phyloP scores from a whole-genome alignment of 163 green algal genomes.

The Scenedesmus sp. region DNA sequence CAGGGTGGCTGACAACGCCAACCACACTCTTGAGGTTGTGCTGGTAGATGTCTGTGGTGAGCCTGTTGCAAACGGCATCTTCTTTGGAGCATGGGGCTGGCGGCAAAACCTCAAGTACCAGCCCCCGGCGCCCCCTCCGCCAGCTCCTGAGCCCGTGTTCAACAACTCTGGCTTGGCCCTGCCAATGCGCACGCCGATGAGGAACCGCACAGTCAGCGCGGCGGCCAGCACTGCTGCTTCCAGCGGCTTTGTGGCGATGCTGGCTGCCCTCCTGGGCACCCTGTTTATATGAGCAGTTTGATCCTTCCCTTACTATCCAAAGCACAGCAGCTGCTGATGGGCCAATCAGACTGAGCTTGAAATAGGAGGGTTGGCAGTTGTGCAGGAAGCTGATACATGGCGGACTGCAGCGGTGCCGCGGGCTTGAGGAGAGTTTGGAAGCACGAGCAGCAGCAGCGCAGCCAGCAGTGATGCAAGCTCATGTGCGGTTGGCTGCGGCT shows the following conservation, averaged over 20 bases:
- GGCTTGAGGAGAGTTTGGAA: background rate
- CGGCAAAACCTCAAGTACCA: conserved; percentile 47
- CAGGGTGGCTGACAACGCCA: conserved; percentile 43
- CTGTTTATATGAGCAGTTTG: background rate
- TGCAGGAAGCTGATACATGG: background rate
- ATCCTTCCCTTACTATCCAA: too few relatives aligned
- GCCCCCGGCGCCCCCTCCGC: conserved; percentile 36
- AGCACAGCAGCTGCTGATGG: background rate
- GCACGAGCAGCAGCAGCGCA: background rate
- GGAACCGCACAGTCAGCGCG: conserved; percentile 24
- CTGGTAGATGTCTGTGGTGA: conserved; percentile 55
- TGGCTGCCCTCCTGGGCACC: background rate
- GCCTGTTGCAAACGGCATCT: conserved; percentile 45
- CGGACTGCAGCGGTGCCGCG: too few relatives aligned
- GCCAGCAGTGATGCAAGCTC: too few relatives aligned
- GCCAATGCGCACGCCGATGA: background rate
- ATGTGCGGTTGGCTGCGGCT: background rate
- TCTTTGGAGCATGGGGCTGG: conserved; percentile 57
- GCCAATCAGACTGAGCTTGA: too few relatives aligned
- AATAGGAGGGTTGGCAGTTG: background rate
- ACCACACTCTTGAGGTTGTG: conserved; percentile 57
- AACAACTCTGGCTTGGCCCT: background rate
- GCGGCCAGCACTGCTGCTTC: background rate
- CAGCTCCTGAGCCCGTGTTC: conserved; percentile 32
- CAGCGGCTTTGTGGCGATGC: background rate